Conservation (phyloP, 192 early-diverging fungal genomes). For the Coemansia sp. region DNA sequence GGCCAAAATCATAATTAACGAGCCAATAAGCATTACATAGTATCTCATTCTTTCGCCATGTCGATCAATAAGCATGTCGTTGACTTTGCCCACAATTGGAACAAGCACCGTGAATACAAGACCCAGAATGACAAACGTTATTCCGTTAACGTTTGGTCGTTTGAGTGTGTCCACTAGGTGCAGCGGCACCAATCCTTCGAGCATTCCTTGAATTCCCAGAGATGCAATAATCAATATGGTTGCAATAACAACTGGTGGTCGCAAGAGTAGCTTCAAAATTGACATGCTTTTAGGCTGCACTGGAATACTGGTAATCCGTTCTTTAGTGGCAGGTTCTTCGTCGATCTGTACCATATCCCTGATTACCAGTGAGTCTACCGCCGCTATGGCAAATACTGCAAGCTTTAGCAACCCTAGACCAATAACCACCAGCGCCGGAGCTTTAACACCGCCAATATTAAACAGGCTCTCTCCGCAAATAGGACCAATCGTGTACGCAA, state of each 20-base stretch:
- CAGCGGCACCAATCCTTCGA: conserved; percentile 32
- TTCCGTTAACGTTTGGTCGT: conserved; percentile 12
- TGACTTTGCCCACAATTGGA: conserved; percentile 19
- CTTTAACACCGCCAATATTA: conserved; percentile 18
- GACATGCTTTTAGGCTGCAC: not conserved
- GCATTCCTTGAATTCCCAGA: conserved; percentile 36
- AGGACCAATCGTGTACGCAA: conserved; percentile 43
- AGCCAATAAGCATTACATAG: conserved; percentile 22
- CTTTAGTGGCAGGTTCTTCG: not conserved
- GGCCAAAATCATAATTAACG: conserved; percentile 10
- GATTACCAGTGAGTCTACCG: conserved; percentile 27
- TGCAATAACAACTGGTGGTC: conserved; percentile 25
- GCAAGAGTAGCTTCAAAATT: conserved; percentile 3
- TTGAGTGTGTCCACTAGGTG: conserved; percentile 23
- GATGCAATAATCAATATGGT: conserved; percentile 16
- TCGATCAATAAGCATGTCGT: conserved; percentile 21
- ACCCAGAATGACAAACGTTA: conserved; percentile 34
- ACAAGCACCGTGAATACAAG: conserved; percentile 21
- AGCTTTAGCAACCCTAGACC: conserved; percentile 25
- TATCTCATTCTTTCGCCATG: conserved; percentile 28
- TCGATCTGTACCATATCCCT: not conserved
- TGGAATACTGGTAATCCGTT: not conserved
- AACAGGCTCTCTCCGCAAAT: conserved; percentile 33
- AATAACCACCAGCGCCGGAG: conserved; percentile 26
- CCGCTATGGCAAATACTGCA: conserved; percentile 8